Evolutionary conservation across 345 rosid genomes (phyloP).

Genomic region (Populus deltoides): DNA sequence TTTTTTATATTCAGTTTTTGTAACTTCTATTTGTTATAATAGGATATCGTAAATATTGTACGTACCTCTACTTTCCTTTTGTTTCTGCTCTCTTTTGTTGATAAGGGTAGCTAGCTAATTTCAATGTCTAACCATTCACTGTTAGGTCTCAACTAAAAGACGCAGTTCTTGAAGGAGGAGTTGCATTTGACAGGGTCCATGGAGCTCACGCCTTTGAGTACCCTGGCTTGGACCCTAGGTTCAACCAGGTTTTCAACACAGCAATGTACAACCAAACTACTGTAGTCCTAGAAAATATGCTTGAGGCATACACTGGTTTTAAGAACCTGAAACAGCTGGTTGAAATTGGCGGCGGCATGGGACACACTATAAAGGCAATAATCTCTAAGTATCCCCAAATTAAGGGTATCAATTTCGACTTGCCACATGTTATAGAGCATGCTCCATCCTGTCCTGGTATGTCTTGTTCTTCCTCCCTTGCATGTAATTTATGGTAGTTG

Average conservation of each 20-base stretch:
- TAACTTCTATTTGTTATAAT: neutral
- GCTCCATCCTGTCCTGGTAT: neutral
- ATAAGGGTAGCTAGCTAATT: neutral
- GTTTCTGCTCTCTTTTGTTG: neutral
- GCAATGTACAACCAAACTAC: slow-evolving; percentile 11
- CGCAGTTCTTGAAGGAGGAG: slow-evolving; percentile 8
- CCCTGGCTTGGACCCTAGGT: neutral
- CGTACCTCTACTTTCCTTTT: neutral
- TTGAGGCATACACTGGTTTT: slow-evolving; percentile 3
- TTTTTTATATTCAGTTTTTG: neutral
- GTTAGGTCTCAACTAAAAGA: neutral
- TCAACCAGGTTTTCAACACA: neutral
- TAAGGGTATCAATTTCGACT: slow-evolving; percentile 9
- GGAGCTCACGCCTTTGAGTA: neutral
- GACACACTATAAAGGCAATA: neutral
- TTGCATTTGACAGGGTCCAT: slow-evolving; percentile 1
- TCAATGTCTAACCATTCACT: too few species aligned
- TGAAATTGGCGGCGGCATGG: slow-evolving; percentile 10
- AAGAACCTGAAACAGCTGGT: neutral
- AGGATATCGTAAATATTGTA: neutral
- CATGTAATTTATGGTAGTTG: neutral
- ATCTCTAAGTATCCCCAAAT: slow-evolving; percentile 8
- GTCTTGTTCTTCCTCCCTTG: neutral
- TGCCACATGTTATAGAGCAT: slow-evolving; percentile 9
- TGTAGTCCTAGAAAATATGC: neutral